Evolutionary conservation across 805 yeast species (phyloP).

Genomic region (Hyphopichia homilentoma): DNA sequence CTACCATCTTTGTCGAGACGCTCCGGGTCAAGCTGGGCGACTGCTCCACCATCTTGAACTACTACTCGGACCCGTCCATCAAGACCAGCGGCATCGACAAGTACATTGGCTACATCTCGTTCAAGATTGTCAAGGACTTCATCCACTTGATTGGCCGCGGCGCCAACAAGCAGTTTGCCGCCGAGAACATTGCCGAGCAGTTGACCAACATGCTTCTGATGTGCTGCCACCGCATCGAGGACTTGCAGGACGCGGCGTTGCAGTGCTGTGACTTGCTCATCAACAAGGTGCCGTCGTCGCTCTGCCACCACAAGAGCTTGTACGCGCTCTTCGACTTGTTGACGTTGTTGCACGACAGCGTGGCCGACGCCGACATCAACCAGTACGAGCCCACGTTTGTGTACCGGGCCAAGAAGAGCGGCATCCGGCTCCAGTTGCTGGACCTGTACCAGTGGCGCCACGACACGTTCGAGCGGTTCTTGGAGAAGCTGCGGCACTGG

Average conservation of each 20-base stretch:
- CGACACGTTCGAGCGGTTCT: constrained; percentile 58
- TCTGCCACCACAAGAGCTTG: constrained; percentile 70
- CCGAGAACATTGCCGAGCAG: constrained; percentile 59
- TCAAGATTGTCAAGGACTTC: constrained; percentile 54
- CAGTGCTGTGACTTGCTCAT: constrained; percentile 71
- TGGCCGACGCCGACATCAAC: constrained; percentile 77
- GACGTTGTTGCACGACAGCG: constrained; percentile 71
- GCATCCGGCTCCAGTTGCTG: constrained; percentile 56
- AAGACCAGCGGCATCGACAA: constrained; percentile 63
- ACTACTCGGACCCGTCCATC: constrained; percentile 80
- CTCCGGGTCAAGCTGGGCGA: constrained; percentile 77
- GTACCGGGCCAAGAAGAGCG: constrained; percentile 45
- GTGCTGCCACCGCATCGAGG: constrained; percentile 74
- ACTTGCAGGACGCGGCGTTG: constrained; percentile 76
- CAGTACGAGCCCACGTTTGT: constrained; percentile 81
- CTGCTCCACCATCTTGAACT: constrained; percentile 70
- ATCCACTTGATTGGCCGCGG: constrained; percentile 50
- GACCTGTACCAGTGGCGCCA: constrained; percentile 77
- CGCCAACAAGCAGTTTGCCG: constrained; percentile 51
- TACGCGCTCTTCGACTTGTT: constrained; percentile 80
- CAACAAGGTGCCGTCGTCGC: constrained; percentile 64
- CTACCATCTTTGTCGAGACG: constrained; percentile 74
- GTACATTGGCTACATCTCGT: constrained; percentile 63
- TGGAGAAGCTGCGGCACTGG: constrained; percentile 65
- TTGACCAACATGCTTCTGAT: constrained; percentile 61